These are phyloP conservation scores for Mycena latifolia DNA, from an alignment of 768 basidiomycete species.

Conservation along the genomic window DNA sequence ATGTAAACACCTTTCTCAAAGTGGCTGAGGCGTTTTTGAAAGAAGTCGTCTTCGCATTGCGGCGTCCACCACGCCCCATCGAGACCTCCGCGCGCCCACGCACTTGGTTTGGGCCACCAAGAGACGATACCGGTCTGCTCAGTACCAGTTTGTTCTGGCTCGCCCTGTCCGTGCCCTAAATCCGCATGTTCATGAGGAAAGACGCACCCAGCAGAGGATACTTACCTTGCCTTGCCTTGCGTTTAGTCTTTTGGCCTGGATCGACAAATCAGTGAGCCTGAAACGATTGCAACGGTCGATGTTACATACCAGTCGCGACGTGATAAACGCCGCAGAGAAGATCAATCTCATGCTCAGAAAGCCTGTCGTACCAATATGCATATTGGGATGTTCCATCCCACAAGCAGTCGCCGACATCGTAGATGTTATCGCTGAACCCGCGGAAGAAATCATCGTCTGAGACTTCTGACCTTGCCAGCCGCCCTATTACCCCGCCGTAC, in stretches of 20 bases:
- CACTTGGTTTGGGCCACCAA: conserved; percentile 10
- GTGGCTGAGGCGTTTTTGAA: neutral
- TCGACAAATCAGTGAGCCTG: neutral
- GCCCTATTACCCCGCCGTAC: conserved; percentile 2
- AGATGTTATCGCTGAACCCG: neutral
- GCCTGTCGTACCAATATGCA: conserved; percentile 6
- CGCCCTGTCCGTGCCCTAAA: no score
- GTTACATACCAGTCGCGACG: conserved; percentile 3
- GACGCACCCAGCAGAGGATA: no score
- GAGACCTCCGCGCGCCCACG: conserved; percentile 4
- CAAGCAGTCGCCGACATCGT: neutral
- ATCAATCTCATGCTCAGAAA: conserved; percentile 2
- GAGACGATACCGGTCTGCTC: conserved; percentile 1
- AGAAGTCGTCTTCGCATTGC: conserved; percentile 2
- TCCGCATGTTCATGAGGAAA: no score
- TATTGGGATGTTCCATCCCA: conserved; percentile 5
- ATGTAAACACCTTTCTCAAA: neutral
- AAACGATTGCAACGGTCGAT: neutral
- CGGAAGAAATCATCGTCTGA: neutral
- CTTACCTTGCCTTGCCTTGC: no score
- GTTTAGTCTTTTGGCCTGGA: neutral
- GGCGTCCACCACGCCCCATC: conserved; percentile 11
- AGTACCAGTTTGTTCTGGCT: no score
- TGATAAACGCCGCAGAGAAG: conserved; percentile 14
- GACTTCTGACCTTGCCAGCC: conserved; percentile 11